Conservation (phyloP, 208 protist genomes). For the Hexamita inflata region DNA sequence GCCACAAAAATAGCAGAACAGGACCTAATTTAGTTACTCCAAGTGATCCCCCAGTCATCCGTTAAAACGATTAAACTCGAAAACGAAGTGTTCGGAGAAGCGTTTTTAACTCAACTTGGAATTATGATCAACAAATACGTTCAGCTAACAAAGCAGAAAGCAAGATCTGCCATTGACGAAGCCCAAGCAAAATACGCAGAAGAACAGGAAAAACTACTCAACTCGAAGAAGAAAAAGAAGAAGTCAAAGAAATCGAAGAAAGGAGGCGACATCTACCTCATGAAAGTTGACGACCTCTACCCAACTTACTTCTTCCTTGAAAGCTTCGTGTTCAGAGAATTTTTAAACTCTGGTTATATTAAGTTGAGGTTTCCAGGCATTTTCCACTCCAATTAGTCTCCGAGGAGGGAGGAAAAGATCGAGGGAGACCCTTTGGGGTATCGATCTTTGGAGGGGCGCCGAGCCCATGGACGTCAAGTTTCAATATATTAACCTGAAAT, state of each 20-base stretch:
- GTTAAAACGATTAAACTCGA: not conserved
- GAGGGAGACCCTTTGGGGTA: too few species aligned
- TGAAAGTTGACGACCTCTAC: not conserved
- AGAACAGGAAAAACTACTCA: not conserved
- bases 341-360: too few species aligned
- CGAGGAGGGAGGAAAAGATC: too few species aligned
- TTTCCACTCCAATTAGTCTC: too few species aligned
- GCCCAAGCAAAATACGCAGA: not conserved
- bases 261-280: not conserved
- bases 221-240: not conserved
- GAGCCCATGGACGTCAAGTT: too few species aligned
- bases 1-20: not conserved
- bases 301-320: not conserved
- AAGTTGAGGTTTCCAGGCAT: too few species aligned
- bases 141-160: not conserved
- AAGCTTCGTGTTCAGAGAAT: not conserved
- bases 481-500: too few species aligned
- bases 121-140: not conserved
- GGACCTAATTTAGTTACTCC: not conserved
- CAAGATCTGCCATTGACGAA: not conserved
- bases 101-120: not conserved
- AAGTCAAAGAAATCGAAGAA: not conserved
- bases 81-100: not conserved
- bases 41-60: not conserved
- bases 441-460: too few species aligned